Base-by-base conservation (phyloP, 208 protist genomes). In the Angomonas ambiguus region DNA sequence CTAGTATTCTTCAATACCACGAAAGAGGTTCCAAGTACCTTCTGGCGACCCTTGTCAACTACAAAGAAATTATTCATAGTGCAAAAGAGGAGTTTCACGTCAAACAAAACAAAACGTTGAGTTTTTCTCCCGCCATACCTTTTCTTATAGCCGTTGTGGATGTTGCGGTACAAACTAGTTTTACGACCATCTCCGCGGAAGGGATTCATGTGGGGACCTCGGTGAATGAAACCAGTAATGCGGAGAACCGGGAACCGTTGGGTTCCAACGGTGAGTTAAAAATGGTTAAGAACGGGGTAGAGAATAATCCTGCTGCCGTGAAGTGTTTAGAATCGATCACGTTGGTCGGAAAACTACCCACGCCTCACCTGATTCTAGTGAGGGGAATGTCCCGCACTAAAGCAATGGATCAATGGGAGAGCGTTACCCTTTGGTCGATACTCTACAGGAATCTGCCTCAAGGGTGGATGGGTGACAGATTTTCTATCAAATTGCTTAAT, bases 261-360 rank as follows among this genome's bases (percentile, higher is more conserved):
- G 38, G 6, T 16, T 22, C 45, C 38, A 16, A 33, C 60, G 62
- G 25, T 10, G 63, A 34, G 20, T 5, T 32, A n/a, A 30, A 2
- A n/a, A 25, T 32, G 31, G n/a, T 49, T n/a, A 48, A 45, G 24
- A 67, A 72, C 5, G 66, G 73, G 16, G 41, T 76, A 18, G 77
- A 65, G 3, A 64, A 72, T 16, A 81, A 80, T 51, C 70, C 74
- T 2, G 76, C 32, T 1, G 71, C 65, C 1, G 67, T 82, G 30
- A 67, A 69, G 51, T 74, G 77, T 13, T 79, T 95, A 32, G 64
- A 74, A 34, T 59, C 72, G 1, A 33, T 85, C 13, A 92, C 83
- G 1, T 62, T 97, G 2, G 94, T 97, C 5, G 94, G 94, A 1
- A 65, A 83, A 20, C 71, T 97, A 10, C 84, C 90, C 20, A 83